Conservation (phyloP, 345 rosid species). For the Eucalyptus paniculata region DNA sequence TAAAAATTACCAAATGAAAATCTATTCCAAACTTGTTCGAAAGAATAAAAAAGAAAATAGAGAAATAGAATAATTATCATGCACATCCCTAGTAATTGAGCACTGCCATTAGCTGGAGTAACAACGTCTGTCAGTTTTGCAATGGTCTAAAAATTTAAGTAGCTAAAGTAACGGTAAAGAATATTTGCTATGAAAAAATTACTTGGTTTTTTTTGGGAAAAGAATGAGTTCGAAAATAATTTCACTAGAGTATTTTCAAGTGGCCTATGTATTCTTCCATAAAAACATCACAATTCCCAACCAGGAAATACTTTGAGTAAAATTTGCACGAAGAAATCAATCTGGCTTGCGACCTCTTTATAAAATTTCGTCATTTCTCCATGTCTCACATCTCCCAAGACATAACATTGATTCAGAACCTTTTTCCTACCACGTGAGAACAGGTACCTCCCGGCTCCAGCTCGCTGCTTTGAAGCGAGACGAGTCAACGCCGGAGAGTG, state of each 20-base stretch:
- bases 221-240: neutral
- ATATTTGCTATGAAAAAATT: too few relatives aligned
- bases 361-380: neutral
- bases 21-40: too few relatives aligned
- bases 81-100: too few relatives aligned
- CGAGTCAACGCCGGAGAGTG: constrained; percentile 22
- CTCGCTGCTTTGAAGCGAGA: constrained; percentile 33
- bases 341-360: neutral
- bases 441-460: constrained; percentile 16
- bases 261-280: neutral
- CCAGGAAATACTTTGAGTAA: neutral
- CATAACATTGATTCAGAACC: neutral
- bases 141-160: too few relatives aligned
- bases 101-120: too few relatives aligned
- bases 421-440: neutral
- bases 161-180: neutral
- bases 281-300: neutral
- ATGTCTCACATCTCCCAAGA: neutral
- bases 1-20: too few relatives aligned
- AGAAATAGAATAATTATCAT: too few relatives aligned
- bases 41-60: rapidly evolving
- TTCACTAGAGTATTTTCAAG: neutral
- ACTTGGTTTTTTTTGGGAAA: neutral
- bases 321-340: neutral
- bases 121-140: rapidly evolving